These are phyloP conservation scores for Pichia kluyveri DNA, from an alignment of 805 yeast genomes.

Conservation along the genomic window DNA sequence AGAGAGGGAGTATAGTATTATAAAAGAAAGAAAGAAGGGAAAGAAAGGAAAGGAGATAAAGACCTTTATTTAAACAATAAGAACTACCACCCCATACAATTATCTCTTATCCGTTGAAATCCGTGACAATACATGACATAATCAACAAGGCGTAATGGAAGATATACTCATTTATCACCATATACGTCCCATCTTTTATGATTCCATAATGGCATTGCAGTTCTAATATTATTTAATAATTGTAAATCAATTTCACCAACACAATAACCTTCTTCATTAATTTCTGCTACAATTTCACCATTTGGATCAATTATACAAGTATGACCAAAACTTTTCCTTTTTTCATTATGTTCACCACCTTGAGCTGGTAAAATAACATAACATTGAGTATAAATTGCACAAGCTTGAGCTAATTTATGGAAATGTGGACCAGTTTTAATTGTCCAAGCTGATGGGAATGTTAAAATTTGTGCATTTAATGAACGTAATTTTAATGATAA, in stretches of 20 bases:
- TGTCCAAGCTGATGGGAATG: conserved; percentile 91
- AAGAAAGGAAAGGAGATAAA: background rate
- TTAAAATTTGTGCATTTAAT: conserved; percentile 65
- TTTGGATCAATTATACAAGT: conserved; percentile 85
- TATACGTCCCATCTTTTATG: conserved; percentile 51
- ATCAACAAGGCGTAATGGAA: too few relatives aligned
- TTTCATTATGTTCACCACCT: conserved; percentile 56
- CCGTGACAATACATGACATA: too few relatives aligned
- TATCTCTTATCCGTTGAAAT: too few relatives aligned
- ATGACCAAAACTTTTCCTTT: conserved; percentile 77
- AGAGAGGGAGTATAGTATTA: background rate
- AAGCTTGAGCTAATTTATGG: conserved; percentile 66
- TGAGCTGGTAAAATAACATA: conserved; percentile 88
- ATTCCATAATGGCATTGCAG: conserved; percentile 66
- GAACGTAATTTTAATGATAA: conserved; percentile 54
- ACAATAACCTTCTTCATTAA: conserved; percentile 33
- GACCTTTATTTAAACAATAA: too few relatives aligned
- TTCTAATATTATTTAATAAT: conserved; percentile 40
- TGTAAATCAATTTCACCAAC: conserved; percentile 60
- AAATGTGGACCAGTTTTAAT: conserved; percentile 92
- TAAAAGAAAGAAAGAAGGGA: background rate
- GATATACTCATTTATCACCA: too few relatives aligned
- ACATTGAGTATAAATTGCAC: conserved; percentile 85
- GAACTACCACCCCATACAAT: too few relatives aligned
- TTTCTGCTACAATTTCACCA: conserved; percentile 67